Percentiles rank a stretch among this genome's conserved stretches.
phyloP scores from a whole-genome alignment of 495 filamentous ascomycete genomes.

The Neurospora pannonica region DNA sequence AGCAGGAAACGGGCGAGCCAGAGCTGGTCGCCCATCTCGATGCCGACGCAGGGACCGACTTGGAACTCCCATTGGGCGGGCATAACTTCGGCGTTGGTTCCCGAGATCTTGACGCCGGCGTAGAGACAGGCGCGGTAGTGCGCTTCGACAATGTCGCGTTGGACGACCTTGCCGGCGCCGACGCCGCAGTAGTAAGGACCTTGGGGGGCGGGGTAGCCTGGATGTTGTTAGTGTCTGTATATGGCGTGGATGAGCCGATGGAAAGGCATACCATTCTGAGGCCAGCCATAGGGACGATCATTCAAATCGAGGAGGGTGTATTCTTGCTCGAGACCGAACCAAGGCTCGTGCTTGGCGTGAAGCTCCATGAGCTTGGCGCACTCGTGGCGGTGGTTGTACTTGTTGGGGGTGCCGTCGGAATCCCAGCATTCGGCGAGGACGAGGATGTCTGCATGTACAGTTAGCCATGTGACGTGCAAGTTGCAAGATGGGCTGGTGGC shows the following conservation, averaged over 20 bases:
- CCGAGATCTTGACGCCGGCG: constrained; percentile 79
- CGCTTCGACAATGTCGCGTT: constrained; percentile 90
- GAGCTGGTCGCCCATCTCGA: constrained; percentile 85
- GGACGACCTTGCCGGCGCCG: constrained; percentile 87
- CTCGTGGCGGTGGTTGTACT: constrained; percentile 77
- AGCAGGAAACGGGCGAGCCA: constrained; percentile 92
- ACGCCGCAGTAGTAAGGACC: constrained; percentile 97
- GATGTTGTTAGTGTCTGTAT: constrained; percentile 32
- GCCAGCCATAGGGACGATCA: constrained; percentile 87
- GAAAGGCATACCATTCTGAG: constrained; percentile 28
- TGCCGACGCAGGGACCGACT: constrained; percentile 81
- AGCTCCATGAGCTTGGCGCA: constrained; percentile 64
- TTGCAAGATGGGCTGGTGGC: constrained; percentile 36
- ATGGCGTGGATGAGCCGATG: background rate
- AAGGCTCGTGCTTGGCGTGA: constrained; percentile 68
- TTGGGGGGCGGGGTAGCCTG: constrained; percentile 77
- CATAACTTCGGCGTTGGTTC: constrained; percentile 86
- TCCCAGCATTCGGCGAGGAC: constrained; percentile 93
- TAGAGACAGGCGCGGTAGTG: constrained; percentile 94
- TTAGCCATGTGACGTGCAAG: constrained; percentile 41
- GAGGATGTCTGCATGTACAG: constrained; percentile 36
- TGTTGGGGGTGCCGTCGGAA: constrained; percentile 85
- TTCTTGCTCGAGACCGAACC: constrained; percentile 96
- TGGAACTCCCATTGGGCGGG: constrained; percentile 97
- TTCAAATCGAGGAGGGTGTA: constrained; percentile 52